Percentiles rank a stretch among this genome's conserved stretches.
Conservation (phyloP, 2,329 filamentous ascomycete species). For the Diaporthe humulicola region DNA sequence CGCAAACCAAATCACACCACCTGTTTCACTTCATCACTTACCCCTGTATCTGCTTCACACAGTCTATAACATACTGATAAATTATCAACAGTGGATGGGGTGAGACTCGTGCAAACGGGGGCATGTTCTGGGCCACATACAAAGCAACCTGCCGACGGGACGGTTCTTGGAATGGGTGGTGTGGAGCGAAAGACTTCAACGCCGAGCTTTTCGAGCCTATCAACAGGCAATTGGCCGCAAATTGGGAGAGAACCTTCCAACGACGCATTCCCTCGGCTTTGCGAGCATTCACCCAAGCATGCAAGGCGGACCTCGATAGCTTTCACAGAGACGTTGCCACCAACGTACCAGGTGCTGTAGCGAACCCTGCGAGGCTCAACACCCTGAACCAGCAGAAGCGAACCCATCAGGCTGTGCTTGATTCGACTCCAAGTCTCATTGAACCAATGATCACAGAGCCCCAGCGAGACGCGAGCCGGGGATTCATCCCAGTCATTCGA, state of each 20-base stretch:
- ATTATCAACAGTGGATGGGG: constrained; percentile 44
- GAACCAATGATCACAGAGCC: constrained; percentile 54
- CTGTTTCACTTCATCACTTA: neutral
- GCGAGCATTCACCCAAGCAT: constrained; percentile 25
- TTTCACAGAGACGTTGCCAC: constrained; percentile 41
- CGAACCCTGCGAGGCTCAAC: constrained; percentile 36
- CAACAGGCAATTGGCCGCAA: constrained; percentile 39
- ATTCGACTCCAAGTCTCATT: constrained; percentile 50
- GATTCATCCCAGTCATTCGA: constrained; percentile 64
- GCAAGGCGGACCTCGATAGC: constrained; percentile 26
- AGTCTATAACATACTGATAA: neutral
- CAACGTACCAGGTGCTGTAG: constrained; percentile 13
- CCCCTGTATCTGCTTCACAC: too few relatives aligned
- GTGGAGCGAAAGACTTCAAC: constrained; percentile 45
- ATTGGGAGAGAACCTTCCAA: constrained; percentile 48
- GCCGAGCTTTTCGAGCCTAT: constrained; percentile 46
- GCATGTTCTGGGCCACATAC: constrained; percentile 46
- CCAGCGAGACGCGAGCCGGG: constrained; percentile 66
- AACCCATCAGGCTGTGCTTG: constrained; percentile 51
- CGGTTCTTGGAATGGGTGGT: constrained; percentile 41
- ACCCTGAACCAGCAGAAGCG: constrained; percentile 45
- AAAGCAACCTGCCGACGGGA: constrained; percentile 44
- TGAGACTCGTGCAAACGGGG: constrained; percentile 38
- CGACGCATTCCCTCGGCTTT: constrained; percentile 41
- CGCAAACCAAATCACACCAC: neutral